Conservation (phyloP, 2,329 filamentous ascomycete species). For the Talaromyces rugulosus region DNA sequence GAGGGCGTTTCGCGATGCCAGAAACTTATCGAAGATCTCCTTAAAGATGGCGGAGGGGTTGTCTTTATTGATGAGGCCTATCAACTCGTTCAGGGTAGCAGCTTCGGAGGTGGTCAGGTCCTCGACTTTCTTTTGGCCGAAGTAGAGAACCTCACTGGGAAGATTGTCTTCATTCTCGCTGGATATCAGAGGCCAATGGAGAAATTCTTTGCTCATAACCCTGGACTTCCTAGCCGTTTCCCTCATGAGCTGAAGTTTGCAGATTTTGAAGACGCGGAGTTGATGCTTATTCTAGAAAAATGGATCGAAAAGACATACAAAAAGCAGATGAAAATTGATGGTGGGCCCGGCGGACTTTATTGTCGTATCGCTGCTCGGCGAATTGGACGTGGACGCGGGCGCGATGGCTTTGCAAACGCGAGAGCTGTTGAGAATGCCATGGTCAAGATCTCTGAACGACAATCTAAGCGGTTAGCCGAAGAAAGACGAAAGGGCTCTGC, state of each 20-base stretch:
- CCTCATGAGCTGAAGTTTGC: constrained; percentile 62
- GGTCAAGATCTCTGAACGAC: constrained; percentile 52
- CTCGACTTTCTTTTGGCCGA: constrained; percentile 69
- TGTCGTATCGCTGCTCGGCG: constrained; percentile 59
- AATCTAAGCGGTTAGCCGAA: constrained; percentile 52
- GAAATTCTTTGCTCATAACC: constrained; percentile 69
- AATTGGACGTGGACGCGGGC: constrained; percentile 59
- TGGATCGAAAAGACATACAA: constrained; percentile 54
- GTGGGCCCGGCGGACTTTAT: constrained; percentile 57
- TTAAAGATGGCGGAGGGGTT: constrained; percentile 60
- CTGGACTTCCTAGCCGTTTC: constrained; percentile 65
- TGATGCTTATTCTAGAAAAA: constrained; percentile 57
- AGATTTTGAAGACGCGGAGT: constrained; percentile 64
- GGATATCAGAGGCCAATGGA: constrained; percentile 75
- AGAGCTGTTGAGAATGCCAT: constrained; percentile 62
- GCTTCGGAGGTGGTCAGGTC: constrained; percentile 55
- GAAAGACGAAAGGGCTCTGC: constrained; percentile 40
- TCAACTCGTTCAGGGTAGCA: constrained; percentile 61
- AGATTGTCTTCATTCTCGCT: constrained; percentile 67
- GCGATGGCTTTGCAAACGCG: constrained; percentile 70
- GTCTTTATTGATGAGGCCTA: constrained; percentile 79
- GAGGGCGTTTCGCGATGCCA: constrained; percentile 58
- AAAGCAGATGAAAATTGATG: constrained; percentile 56
- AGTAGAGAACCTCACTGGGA: constrained; percentile 66
- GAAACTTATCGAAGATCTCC: constrained; percentile 53